Conservation (phyloP, 2,329 filamentous ascomycete genomes). For the Cercospora canescens region DNA sequence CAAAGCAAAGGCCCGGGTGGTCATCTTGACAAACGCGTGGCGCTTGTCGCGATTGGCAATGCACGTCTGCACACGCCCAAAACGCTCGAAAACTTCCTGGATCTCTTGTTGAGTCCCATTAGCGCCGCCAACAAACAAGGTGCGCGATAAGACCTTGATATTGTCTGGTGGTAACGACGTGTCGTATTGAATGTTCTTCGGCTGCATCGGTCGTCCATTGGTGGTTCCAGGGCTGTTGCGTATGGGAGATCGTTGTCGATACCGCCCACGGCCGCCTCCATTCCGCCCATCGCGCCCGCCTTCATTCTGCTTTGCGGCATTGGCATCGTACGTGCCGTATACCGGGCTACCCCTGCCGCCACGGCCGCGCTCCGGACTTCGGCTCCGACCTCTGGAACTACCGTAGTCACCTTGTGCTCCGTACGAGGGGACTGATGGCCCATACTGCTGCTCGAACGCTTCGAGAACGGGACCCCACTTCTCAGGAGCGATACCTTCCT, state of each 20-base stretch:
- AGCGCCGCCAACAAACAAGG: constrained; percentile 94
- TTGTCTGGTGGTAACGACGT: constrained; percentile 68
- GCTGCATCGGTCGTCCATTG: constrained; percentile 43
- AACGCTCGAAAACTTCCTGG: constrained; percentile 75
- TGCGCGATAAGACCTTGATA: constrained; percentile 93
- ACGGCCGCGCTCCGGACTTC: constrained; percentile 70
- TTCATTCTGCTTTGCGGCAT: constrained; percentile 23
- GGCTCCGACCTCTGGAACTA: constrained; percentile 63
- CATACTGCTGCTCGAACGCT: constrained; percentile 44
- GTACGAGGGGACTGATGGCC: constrained; percentile 22
- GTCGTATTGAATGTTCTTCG: constrained; percentile 83
- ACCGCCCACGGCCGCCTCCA: constrained; percentile 58
- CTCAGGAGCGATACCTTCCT: constrained; percentile 74
- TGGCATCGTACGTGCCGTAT: constrained; percentile 69
- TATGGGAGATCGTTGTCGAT: constrained; percentile 81
- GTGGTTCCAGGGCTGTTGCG: constrained; percentile 64
- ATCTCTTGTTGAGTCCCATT: constrained; percentile 77
- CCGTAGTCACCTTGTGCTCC: constrained; percentile 37
- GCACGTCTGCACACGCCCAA: constrained; percentile 89
- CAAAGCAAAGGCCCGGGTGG: constrained; percentile 81
- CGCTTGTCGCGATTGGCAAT: constrained; percentile 98
- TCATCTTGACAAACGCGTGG: constrained; percentile 99
- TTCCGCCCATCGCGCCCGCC: constrained; percentile 26
- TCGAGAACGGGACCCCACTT: constrained; percentile 66
- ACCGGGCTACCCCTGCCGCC: constrained; percentile 64